Evolutionary conservation across 345 rosid genomes (phyloP).

Genomic region (Rhodamnia argentea): DNA sequence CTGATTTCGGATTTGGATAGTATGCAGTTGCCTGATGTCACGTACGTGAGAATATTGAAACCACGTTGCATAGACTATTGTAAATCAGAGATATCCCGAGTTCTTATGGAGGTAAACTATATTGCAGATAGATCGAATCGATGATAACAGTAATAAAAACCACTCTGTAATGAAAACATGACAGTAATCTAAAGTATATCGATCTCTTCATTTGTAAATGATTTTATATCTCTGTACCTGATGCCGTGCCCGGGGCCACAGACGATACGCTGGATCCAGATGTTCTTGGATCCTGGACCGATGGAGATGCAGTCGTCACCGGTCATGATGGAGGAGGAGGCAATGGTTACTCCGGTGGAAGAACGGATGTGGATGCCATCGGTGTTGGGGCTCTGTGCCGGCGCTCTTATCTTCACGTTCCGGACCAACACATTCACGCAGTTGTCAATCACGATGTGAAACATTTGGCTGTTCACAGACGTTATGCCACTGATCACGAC

Average conservation of each 20-base stretch:
- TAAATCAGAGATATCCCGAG: background rate
- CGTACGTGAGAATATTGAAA: background rate
- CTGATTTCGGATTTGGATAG: background rate
- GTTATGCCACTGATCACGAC: conserved; percentile 4
- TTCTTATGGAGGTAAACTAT: background rate
- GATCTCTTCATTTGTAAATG: background rate
- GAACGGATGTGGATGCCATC: conserved; percentile 15
- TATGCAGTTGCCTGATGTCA: background rate
- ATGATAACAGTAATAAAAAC: background rate
- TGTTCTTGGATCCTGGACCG: conserved; percentile 12
- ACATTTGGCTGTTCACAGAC: conserved; percentile 12
- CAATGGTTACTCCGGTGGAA: background rate
- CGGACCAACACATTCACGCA: conserved; percentile 1
- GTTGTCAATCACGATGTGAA: conserved; percentile 5
- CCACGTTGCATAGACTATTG: background rate
- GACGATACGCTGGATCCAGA: conserved; percentile 1
- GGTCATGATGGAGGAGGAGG: conserved; percentile 1
- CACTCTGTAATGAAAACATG: background rate
- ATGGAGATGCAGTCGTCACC: conserved; percentile 23
- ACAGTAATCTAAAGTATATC: background rate
- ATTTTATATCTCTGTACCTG: background rate
- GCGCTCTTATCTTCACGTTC: background rate
- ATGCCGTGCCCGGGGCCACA: conserved; percentile 29
- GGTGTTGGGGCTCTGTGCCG: conserved; percentile 11
- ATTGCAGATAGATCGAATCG: background rate